Evolutionary conservation across 2,329 filamentous ascomycete species (phyloP).

Genomic region (Ophiostoma australiae): DNA sequence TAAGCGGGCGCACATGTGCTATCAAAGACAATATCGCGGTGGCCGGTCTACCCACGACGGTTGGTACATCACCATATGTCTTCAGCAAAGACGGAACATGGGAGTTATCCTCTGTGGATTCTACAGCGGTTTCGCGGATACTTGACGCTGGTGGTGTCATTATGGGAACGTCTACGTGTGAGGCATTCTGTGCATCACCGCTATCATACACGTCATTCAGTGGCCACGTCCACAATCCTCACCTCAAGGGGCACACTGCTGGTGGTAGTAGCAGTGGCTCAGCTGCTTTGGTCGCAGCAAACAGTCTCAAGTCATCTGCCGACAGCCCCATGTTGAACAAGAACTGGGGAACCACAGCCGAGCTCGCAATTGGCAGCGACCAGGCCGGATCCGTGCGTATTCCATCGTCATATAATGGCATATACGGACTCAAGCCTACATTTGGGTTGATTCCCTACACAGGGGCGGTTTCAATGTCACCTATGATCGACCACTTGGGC

Average conservation of each 20-base stretch:
- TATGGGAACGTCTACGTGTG: slow-evolving; percentile 67
- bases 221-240: slow-evolving; percentile 55
- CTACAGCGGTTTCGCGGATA: not conserved
- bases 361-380: slow-evolving; percentile 55
- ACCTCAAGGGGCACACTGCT: not conserved
- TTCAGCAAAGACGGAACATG: slow-evolving; percentile 17
- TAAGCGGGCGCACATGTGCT: slow-evolving; percentile 59
- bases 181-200: slow-evolving; percentile 55
- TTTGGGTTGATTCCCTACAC: slow-evolving; percentile 48
- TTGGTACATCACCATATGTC: slow-evolving; percentile 40
- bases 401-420: slow-evolving; percentile 38
- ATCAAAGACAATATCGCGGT: slow-evolving; percentile 74
- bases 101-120: not conserved
- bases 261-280: not conserved
- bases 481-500: slow-evolving; percentile 43
- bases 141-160: not conserved
- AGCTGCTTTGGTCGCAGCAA: not conserved
- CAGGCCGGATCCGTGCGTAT: slow-evolving; percentile 71
- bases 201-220: slow-evolving; percentile 61
- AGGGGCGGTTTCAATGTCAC: slow-evolving; percentile 39
- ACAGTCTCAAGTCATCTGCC: not conserved
- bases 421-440: slow-evolving; percentile 45
- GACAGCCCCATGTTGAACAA: not conserved
- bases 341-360: not conserved
- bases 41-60: slow-evolving; percentile 57